Evolutionary conservation across 2,329 filamentous ascomycete species (phyloP).

Genomic region (Microsporum canis): DNA sequence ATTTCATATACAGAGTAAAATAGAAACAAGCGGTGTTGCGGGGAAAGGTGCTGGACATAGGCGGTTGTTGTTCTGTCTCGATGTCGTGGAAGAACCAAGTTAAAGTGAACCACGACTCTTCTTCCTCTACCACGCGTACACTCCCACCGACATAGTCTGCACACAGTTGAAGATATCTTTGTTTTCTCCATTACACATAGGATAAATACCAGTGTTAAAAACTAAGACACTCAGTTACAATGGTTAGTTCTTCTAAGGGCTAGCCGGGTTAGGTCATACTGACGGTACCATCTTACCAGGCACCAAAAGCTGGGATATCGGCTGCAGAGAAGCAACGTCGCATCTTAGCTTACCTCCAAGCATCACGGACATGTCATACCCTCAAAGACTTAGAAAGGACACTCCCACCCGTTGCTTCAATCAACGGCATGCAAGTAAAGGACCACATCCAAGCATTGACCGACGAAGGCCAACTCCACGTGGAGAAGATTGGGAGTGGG

Average conservation of each 20-base stretch:
- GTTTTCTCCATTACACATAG: neutral
- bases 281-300: slow-evolving; percentile 2
- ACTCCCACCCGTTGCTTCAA: slow-evolving; percentile 49
- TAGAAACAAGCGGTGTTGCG: neutral
- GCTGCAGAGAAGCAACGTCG: slow-evolving; percentile 48
- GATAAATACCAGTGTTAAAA: too few relatives aligned
- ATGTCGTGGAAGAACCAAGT: neutral
- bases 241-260: neutral
- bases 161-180: neutral
- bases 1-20: too few relatives aligned
- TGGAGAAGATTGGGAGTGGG: slow-evolving; percentile 59
- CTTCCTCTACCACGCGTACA: neutral
- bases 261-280: neutral
- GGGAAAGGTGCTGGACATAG: neutral
- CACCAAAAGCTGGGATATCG: slow-evolving; percentile 43
- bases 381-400: slow-evolving; percentile 58
- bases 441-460: slow-evolving; percentile 53
- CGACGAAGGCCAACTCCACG: slow-evolving; percentile 50
- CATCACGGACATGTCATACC: slow-evolving; percentile 50
- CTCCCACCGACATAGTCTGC: neutral
- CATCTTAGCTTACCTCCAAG: slow-evolving; percentile 49
- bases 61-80: neutral
- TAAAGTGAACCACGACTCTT: neutral
- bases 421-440: slow-evolving; percentile 56
- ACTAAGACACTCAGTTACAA: neutral